Conservation (phyloP, 257 asterid genomes). For the Lycium barbarum region DNA sequence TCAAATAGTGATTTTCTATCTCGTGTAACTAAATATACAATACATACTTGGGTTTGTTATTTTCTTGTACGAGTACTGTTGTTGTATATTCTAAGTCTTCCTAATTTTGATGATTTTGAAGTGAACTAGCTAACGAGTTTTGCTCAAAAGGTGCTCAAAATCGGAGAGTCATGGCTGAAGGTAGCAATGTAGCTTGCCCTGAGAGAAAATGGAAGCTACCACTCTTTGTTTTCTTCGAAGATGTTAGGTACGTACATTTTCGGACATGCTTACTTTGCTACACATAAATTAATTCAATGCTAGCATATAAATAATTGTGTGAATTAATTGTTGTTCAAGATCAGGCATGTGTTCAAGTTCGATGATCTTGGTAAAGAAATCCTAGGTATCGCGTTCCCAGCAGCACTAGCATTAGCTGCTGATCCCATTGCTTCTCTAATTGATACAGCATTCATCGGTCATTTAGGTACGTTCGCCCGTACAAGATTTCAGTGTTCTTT, state of each 20-base stretch:
- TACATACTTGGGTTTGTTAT: too few relatives aligned
- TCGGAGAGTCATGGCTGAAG: constrained; percentile 54
- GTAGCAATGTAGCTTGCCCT: constrained; percentile 29
- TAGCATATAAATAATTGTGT: neutral
- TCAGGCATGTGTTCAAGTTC: constrained; percentile 66
- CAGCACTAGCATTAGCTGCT: constrained; percentile 95
- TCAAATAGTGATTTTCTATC: too few relatives aligned
- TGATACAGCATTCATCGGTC: constrained; percentile 91
- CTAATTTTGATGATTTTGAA: neutral
- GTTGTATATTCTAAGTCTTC: too few relatives aligned
- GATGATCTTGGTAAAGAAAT: constrained; percentile 86
- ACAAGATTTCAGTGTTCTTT: neutral
- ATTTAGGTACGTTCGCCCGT: constrained; percentile 52
- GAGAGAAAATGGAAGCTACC: constrained; percentile 59
- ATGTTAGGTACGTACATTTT: constrained; percentile 52
- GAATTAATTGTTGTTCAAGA: neutral
- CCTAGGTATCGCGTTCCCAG: constrained; percentile 76
- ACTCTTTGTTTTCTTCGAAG: constrained; percentile 68
- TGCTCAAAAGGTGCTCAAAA: neutral
- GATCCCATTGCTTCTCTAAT: constrained; percentile 93
- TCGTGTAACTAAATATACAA: too few relatives aligned
- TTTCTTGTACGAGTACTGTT: too few relatives aligned
- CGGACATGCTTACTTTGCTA: neutral
- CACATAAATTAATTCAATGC: neutral
- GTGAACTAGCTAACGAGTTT: neutral